These are phyloP conservation scores for Oxytropis ochrocephala DNA, from an alignment of 306 rosid genomes.

Conservation along the genomic window DNA sequence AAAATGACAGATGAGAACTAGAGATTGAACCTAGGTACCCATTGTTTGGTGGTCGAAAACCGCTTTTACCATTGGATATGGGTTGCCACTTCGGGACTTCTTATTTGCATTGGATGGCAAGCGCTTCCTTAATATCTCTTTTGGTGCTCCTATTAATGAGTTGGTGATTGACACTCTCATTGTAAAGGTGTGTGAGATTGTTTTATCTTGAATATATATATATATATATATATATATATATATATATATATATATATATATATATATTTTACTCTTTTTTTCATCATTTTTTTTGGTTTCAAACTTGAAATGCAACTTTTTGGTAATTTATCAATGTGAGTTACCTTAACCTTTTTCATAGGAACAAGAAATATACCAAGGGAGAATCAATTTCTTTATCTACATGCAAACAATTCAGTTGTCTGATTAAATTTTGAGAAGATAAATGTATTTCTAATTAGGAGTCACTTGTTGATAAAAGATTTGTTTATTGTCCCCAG, in stretches of 20 bases:
- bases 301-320: constrained; percentile 2
- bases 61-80: constrained; percentile 85
- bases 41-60: constrained; percentile 95
- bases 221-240: no score
- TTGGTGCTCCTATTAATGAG: constrained; percentile 77
- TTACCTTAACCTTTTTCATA: background rate
- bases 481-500: background rate
- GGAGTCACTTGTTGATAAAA: background rate
- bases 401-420: constrained; percentile 2
- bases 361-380: background rate
- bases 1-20: constrained; percentile 58
- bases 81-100: constrained; percentile 87
- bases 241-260: no score
- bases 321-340: background rate
- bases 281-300: background rate
- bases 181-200: constrained; percentile 53
- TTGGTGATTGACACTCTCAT: constrained; percentile 67
- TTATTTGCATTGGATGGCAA: constrained; percentile 67
- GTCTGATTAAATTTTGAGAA: background rate
- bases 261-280: no score
- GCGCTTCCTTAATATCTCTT: constrained; percentile 66
- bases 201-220: constrained; percentile 13
- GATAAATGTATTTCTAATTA: no score
- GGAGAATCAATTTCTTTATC: background rate
- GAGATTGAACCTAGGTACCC: constrained; percentile 96